These are phyloP conservation scores for Xylaria intraflava DNA, from an alignment of 495 filamentous ascomycete genomes.

Conservation along the genomic window DNA sequence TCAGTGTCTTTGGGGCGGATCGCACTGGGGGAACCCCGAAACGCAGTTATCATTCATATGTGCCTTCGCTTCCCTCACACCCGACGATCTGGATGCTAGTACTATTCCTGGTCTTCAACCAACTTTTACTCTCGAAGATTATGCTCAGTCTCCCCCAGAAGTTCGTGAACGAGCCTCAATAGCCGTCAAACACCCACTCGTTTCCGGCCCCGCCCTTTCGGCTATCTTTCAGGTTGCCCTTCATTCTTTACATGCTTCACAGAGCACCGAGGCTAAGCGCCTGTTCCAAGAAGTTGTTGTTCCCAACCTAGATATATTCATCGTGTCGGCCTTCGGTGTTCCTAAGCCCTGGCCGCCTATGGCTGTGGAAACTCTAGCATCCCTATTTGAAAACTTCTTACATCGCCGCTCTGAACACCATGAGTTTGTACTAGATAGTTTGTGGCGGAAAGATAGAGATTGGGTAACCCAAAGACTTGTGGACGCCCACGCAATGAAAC, in stretches of 20 bases:
- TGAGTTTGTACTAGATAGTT: conserved; percentile 76
- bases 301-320: conserved; percentile 64
- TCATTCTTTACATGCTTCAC: conserved; percentile 57
- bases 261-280: conserved; percentile 58
- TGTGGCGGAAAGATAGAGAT: conserved; percentile 79
- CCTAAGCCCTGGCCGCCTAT: conserved; percentile 49
- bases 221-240: conserved; percentile 74
- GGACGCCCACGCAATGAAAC: conserved; percentile 69
- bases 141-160: conserved; percentile 60
- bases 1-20: conserved; percentile 81
- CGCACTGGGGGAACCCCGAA: conserved; percentile 70
- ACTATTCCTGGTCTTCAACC: conserved; percentile 73
- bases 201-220: conserved; percentile 78
- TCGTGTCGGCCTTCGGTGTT: conserved; percentile 67
- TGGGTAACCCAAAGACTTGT: conserved; percentile 77
- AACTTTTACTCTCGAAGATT: conserved; percentile 71
- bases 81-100: conserved; percentile 70
- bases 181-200: conserved; percentile 77
- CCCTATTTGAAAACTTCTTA: conserved; percentile 47
- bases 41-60: conserved; percentile 87
- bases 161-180: conserved; percentile 64
- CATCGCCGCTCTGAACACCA: conserved; percentile 48
- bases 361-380: conserved; percentile 48
- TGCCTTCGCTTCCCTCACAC: conserved; percentile 63
- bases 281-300: conserved; percentile 63